phyloP scores from a whole-genome alignment of 31 red algal species.

The Asparagopsis taxiformis region DNA sequence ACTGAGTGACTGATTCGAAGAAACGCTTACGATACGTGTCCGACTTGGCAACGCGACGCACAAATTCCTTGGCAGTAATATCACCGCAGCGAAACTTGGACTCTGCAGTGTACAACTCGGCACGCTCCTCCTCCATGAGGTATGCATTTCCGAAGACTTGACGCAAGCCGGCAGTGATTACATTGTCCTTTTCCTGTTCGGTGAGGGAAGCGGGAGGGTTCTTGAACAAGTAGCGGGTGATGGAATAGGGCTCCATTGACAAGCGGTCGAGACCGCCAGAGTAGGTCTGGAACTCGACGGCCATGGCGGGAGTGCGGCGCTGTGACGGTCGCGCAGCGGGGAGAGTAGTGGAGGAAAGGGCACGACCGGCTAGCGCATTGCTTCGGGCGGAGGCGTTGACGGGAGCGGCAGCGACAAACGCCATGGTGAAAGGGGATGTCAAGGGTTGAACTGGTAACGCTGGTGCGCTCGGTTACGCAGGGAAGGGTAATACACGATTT shows the following conservation, averaged over 20 bases:
- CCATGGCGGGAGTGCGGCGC: constrained; percentile 4
- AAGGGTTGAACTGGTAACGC: background rate
- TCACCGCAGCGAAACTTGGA: constrained; percentile 62
- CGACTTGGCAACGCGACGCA: constrained; percentile 67
- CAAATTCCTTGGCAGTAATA: constrained; percentile 76
- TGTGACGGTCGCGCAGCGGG: background rate
- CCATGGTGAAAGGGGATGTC: constrained; percentile 10
- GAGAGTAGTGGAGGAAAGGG: background rate
- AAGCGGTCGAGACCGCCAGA: constrained; percentile 61
- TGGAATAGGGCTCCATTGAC: constrained; percentile 37
- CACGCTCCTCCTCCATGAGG: constrained; percentile 84
- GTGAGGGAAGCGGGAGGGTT: constrained; percentile 16
- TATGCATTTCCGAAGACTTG: constrained; percentile 84
- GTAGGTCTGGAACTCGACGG: constrained; percentile 49
- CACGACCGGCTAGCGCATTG: background rate
- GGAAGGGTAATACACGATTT: too few species aligned
- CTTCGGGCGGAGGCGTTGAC: constrained; percentile 10
- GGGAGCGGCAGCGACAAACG: constrained; percentile 31
- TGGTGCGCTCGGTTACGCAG: too few species aligned
- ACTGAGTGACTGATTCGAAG: constrained; percentile 66
- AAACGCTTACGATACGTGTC: constrained; percentile 82
- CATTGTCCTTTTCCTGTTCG: constrained; percentile 45
- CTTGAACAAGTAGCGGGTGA: constrained; percentile 69
- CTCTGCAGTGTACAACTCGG: constrained; percentile 74
- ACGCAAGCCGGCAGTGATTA: constrained; percentile 25